Conservation (phyloP, 345 rosid species). For the Kernera saxatilis region DNA sequence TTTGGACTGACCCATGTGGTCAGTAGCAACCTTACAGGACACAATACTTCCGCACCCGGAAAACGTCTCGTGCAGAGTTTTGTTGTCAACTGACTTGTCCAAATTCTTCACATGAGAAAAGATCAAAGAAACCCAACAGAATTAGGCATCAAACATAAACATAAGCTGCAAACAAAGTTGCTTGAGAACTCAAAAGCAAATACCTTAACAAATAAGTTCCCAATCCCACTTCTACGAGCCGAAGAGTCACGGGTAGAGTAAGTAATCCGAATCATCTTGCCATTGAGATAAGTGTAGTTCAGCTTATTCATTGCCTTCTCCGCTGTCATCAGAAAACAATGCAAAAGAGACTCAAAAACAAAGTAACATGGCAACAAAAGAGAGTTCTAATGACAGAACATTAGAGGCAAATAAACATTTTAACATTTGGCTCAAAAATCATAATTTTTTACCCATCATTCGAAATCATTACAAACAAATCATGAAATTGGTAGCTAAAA, state of each 20-base stretch:
- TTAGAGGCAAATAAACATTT: not conserved
- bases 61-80: slow-evolving; percentile 64
- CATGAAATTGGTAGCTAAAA: not conserved
- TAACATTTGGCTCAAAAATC: no score
- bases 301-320: slow-evolving; percentile 72
- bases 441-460: not conserved
- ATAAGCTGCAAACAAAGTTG: not conserved
- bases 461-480: not conserved
- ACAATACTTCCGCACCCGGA: slow-evolving; percentile 57
- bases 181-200: not conserved
- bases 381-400: no score
- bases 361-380: not conserved
- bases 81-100: slow-evolving; percentile 80
- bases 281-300: slow-evolving; percentile 65
- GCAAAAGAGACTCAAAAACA: not conserved
- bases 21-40: slow-evolving; percentile 81
- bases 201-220: slow-evolving; percentile 71
- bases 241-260: slow-evolving; percentile 75
- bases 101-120: slow-evolving; percentile 41
- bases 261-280: slow-evolving; percentile 74
- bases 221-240: slow-evolving; percentile 70
- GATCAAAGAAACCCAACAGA: not conserved
- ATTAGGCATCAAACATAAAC: not conserved
- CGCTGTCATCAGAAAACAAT: slow-evolving; percentile 41
- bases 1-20: slow-evolving; percentile 61